These are phyloP conservation scores for Trichothecium roseum DNA, from an alignment of 2,329 filamentous ascomycete genomes.

Conservation along the genomic window DNA sequence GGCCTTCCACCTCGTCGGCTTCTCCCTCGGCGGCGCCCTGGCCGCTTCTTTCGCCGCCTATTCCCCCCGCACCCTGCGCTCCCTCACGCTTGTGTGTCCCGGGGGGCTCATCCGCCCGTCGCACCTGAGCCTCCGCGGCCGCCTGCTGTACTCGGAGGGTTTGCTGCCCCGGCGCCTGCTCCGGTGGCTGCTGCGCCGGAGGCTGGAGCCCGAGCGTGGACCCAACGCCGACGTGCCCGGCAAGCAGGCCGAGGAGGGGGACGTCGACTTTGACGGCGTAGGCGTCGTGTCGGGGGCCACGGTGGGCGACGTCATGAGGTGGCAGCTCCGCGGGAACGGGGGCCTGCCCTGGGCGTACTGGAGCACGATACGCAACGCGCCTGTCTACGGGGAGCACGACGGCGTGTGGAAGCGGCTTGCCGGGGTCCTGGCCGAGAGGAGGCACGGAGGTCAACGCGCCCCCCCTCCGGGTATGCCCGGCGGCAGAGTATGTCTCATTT, in stretches of 20 bases:
- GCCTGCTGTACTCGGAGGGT: slow-evolving; percentile 50
- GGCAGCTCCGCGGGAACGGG: slow-evolving; percentile 56
- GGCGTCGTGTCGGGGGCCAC: slow-evolving; percentile 31
- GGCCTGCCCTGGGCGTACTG: slow-evolving; percentile 65
- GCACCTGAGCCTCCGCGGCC: slow-evolving; percentile 50
- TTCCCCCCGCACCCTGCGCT: slow-evolving; percentile 54
- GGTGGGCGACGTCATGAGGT: slow-evolving; percentile 52
- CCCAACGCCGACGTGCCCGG: slow-evolving; percentile 24
- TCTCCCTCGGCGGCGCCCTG: slow-evolving; percentile 71
- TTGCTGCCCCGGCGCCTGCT: slow-evolving; percentile 50
- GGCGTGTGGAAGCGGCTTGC: slow-evolving; percentile 51
- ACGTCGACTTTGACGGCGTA: slow-evolving; percentile 34
- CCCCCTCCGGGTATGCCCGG: slow-evolving; percentile 21
- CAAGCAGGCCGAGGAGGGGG: slow-evolving; percentile 27
- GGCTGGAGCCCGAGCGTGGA: slow-evolving; percentile 33
- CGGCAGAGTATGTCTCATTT: slow-evolving; percentile 51
- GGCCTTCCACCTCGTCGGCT: slow-evolving; percentile 64
- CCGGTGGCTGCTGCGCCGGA: slow-evolving; percentile 37
- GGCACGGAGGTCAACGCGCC: too few species aligned
- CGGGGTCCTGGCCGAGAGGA: slow-evolving; percentile 14
- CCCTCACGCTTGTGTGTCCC: slow-evolving; percentile 56
- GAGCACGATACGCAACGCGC: slow-evolving; percentile 58
- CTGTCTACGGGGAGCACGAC: slow-evolving; percentile 50
- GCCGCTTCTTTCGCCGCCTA: slow-evolving; percentile 58
- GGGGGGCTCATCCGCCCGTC: slow-evolving; percentile 55